phyloP scores from a whole-genome alignment of 805 yeast genomes.

The Yamadazyma ubonensis region DNA sequence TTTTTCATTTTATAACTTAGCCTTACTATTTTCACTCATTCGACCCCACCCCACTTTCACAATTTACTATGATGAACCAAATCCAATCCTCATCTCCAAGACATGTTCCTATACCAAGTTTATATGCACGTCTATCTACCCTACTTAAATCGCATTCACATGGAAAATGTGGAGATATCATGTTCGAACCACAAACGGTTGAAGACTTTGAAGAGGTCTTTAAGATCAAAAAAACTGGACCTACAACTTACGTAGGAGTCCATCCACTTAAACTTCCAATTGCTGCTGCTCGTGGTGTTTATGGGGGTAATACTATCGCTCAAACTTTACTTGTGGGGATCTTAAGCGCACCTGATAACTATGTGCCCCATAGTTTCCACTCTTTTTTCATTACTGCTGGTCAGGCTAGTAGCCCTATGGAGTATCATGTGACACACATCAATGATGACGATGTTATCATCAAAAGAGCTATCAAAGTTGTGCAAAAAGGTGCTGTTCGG shows the following conservation, averaged over 20 bases:
- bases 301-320: constrained; percentile 70
- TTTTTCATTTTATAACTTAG: not conserved
- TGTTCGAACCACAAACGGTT: not conserved
- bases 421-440: constrained; percentile 52
- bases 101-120: too few relatives aligned
- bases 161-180: not conserved
- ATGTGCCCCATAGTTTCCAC: constrained; percentile 60
- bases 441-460: constrained; percentile 53
- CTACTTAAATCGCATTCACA: too few relatives aligned
- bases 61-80: too few relatives aligned
- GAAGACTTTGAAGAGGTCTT: constrained; percentile 30
- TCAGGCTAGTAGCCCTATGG: constrained; percentile 41
- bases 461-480: constrained; percentile 53
- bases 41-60: not conserved
- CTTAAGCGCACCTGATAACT: constrained; percentile 35
- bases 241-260: constrained; percentile 30
- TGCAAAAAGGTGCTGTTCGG: constrained; percentile 51
- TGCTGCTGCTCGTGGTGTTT: constrained; percentile 58
- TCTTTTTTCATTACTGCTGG: constrained; percentile 62
- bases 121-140: too few relatives aligned
- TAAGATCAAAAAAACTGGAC: constrained; percentile 24
- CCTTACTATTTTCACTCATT: not conserved
- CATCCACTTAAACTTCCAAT: constrained; percentile 36
- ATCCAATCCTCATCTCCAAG: not conserved
- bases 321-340: constrained; percentile 64